Evolutionary conservation across 208 protist genomes (phyloP).

Genomic region (Endotrypanum monterogeii): DNA sequence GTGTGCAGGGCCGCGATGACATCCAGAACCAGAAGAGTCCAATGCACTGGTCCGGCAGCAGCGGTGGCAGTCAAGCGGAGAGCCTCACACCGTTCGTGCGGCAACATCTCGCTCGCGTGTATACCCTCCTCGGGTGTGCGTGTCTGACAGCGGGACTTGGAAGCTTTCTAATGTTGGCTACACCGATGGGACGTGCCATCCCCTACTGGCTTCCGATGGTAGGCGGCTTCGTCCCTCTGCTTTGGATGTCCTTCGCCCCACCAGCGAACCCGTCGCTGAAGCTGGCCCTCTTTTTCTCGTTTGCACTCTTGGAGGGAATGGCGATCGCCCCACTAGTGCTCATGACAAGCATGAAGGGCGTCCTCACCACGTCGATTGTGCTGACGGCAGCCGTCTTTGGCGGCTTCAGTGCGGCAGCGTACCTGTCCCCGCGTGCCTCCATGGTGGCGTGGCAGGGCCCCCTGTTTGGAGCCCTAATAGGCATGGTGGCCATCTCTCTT

Average conservation of each 20-base stretch:
- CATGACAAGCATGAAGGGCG: constrained; percentile 74
- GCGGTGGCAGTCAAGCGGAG: constrained; percentile 58
- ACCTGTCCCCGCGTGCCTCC: constrained; percentile 76
- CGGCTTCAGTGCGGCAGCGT: constrained; percentile 87
- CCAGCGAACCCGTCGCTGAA: constrained; percentile 72
- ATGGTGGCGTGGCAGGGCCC: constrained; percentile 86
- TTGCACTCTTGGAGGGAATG: constrained; percentile 85
- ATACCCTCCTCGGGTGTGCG: constrained; percentile 66
- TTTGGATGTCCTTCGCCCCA: constrained; percentile 85
- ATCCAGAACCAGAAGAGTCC: constrained; percentile 47
- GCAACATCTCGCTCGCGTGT: constrained; percentile 83
- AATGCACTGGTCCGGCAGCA: constrained; percentile 43
- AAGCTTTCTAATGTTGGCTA: constrained; percentile 81
- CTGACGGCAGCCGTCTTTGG: constrained; percentile 85
- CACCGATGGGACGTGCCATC: constrained; percentile 65
- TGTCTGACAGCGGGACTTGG: constrained; percentile 58
- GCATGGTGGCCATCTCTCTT: constrained; percentile 81
- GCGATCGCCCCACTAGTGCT: constrained; percentile 79
- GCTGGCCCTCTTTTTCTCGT: constrained; percentile 78
- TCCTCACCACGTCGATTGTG: constrained; percentile 76
- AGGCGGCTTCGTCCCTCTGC: constrained; percentile 78
- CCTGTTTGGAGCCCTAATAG: constrained; percentile 83
- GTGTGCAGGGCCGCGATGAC: constrained; percentile 39
- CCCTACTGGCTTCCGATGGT: constrained; percentile 88
- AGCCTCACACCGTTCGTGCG: constrained; percentile 84